Evolutionary conservation across 441 rosid genomes (phyloP).

Genomic region (Erysimum cheiri): DNA sequence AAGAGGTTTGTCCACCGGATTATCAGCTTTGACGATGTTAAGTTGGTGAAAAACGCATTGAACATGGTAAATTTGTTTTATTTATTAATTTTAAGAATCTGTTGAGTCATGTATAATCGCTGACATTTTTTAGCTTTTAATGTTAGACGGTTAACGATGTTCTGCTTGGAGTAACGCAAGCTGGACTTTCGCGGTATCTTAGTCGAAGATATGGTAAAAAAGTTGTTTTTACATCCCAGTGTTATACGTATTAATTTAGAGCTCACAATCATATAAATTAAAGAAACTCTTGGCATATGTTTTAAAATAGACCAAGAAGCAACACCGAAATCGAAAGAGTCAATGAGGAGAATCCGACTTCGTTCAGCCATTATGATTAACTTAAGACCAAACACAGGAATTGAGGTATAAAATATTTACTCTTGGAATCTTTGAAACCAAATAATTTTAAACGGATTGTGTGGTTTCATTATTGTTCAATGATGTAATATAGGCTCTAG

Average conservation of each 20-base stretch:
- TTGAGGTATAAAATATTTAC: slow-evolving; percentile 54
- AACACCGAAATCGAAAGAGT: slow-evolving; percentile 36
- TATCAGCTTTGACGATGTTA: slow-evolving; percentile 50
- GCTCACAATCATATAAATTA: slow-evolving; percentile 37
- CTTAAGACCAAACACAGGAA: slow-evolving; percentile 66
- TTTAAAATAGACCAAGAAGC: slow-evolving; percentile 39
- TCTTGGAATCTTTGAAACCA: not conserved
- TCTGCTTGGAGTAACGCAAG: slow-evolving; percentile 73
- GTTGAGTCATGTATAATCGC: not conserved
- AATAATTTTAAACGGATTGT: not conserved
- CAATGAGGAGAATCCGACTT: slow-evolving; percentile 54
- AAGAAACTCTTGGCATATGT: slow-evolving; percentile 15
- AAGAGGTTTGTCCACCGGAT: slow-evolving; percentile 47
- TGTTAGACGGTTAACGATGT: slow-evolving; percentile 78
- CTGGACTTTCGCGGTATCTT: slow-evolving; percentile 72
- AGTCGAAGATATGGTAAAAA: slow-evolving; percentile 56
- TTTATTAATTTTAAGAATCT: not conserved
- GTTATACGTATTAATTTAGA: not conserved
- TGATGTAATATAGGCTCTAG: slow-evolving; percentile 55
- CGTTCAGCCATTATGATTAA: slow-evolving; percentile 68
- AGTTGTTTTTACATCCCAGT: not conserved
- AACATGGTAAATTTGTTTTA: slow-evolving; percentile 38
- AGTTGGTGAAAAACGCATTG: slow-evolving; percentile 49
- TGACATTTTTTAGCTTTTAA: slow-evolving; percentile 6
- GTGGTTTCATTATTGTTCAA: slow-evolving; percentile 13